phyloP scores from a whole-genome alignment of 2,329 filamentous ascomycete genomes.

The Myriosclerotinia duriaeana region DNA sequence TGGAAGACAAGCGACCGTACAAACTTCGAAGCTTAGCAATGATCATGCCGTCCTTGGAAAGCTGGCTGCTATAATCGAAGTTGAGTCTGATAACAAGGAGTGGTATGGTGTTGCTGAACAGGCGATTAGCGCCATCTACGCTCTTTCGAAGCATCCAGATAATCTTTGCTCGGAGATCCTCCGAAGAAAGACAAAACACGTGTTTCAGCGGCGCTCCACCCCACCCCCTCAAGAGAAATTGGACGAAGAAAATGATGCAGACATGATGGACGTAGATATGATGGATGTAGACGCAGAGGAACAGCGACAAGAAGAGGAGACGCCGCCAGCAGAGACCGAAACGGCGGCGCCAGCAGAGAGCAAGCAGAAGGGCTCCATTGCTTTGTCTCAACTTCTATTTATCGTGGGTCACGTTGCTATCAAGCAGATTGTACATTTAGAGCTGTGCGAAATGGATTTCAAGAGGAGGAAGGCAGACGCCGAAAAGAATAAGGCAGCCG shows the following conservation, averaged over 20 bases:
- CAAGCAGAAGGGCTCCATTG: constrained; percentile 68
- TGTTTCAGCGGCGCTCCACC: constrained; percentile 55
- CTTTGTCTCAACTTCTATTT: constrained; percentile 87
- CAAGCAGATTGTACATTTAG: constrained; percentile 97
- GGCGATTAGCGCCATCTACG: constrained; percentile 92
- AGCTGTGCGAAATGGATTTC: constrained; percentile 96
- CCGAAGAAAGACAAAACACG: constrained; percentile 77
- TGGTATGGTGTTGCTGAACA: constrained; percentile 97
- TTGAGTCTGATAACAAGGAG: constrained; percentile 86
- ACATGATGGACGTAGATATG: constrained; percentile 36
- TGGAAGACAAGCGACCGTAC: constrained; percentile 67
- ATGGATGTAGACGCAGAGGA: constrained; percentile 27
- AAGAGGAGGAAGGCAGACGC: constrained; percentile 93
- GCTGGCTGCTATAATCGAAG: constrained; percentile 80
- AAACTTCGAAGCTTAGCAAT: constrained; percentile 78
- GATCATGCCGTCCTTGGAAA: constrained; percentile 84
- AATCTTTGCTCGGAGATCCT: constrained; percentile 89
- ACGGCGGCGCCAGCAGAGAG: constrained; percentile 32
- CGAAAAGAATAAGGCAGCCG: constrained; percentile 61
- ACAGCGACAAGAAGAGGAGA: constrained; percentile 35
- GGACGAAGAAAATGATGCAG: constrained; percentile 28
- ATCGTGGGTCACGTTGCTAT: constrained; percentile 95
- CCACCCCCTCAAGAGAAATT: constrained; percentile 23
- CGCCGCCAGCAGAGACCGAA: constrained; percentile 23
- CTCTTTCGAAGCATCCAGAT: constrained; percentile 90